Evolutionary conservation across 2,329 filamentous ascomycete genomes (phyloP).

Genomic region (Microdochium paspali): DNA sequence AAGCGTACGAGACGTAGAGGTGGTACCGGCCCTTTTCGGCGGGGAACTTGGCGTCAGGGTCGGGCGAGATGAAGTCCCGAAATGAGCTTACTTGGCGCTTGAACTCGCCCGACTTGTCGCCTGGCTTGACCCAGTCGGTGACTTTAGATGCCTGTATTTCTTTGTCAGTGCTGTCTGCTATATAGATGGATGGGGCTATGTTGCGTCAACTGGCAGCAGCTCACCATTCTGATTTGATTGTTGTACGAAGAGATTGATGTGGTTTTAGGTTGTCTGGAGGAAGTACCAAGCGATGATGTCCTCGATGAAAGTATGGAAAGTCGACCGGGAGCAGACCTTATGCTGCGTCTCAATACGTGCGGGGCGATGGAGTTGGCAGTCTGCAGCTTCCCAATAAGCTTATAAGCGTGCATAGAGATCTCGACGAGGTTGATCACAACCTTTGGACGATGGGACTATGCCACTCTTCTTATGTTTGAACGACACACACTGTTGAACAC

Average conservation of each 20-base stretch:
- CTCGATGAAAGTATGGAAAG: constrained; percentile 1
- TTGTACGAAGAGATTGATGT: not conserved
- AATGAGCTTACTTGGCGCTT: constrained; percentile 81
- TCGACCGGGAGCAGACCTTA: no score
- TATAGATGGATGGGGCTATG: no score
- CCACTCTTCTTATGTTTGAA: no score
- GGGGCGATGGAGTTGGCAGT: not conserved
- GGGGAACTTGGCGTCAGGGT: constrained; percentile 65
- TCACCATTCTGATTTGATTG: constrained; percentile 14
- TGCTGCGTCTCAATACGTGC: not conserved
- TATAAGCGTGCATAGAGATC: not conserved
- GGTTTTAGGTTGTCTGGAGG: not conserved
- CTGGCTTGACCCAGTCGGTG: constrained; percentile 74
- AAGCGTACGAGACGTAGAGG: constrained; percentile 89
- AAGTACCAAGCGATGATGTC: not conserved
- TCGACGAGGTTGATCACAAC: no score
- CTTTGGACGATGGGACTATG: no score
- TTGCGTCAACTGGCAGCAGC: no score
- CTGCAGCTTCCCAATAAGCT: not conserved
- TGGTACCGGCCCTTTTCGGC: constrained; percentile 88
- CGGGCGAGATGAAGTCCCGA: constrained; percentile 67
- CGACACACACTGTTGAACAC: no score
- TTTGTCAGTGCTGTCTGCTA: not conserved
- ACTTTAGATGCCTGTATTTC: constrained; percentile 24
- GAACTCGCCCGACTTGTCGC: constrained; percentile 80